phyloP scores from a whole-genome alignment of 1,284 basidiomycete species.

The Cryptococcus sp. region DNA sequence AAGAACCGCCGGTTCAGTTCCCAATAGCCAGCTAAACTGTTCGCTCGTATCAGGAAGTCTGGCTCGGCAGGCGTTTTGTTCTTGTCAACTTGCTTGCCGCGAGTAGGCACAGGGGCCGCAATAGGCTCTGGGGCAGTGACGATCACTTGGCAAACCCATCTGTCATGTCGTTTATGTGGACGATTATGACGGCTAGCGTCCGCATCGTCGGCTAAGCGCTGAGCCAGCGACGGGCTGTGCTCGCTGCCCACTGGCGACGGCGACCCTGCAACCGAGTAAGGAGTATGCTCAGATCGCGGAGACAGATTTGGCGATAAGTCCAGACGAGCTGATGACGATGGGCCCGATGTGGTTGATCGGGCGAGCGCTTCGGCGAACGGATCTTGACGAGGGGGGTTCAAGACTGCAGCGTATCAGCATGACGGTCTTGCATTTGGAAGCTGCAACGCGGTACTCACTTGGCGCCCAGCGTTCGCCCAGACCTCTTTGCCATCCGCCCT shows the following conservation, averaged over 20 bases:
- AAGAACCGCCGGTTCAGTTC: slow-evolving; percentile 69
- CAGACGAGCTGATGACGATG: slow-evolving; percentile 18
- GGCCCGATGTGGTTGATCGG: slow-evolving; percentile 45
- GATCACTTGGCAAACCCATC: slow-evolving; percentile 46
- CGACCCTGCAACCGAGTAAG: background rate
- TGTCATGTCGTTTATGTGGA: background rate
- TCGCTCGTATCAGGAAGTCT: slow-evolving; percentile 69
- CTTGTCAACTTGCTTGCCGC: slow-evolving; percentile 22
- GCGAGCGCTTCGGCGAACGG: slow-evolving; percentile 49
- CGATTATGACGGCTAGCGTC: too few relatives aligned
- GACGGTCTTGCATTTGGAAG: background rate
- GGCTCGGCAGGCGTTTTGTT: slow-evolving; percentile 55
- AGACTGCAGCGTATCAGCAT: slow-evolving; percentile 27
- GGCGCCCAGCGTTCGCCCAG: slow-evolving; percentile 42
- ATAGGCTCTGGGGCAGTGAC: slow-evolving; percentile 21
- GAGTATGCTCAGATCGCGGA: slow-evolving; percentile 21
- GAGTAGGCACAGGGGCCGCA: slow-evolving; percentile 11
- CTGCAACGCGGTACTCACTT: slow-evolving; percentile 31
- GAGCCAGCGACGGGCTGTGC: too few relatives aligned
- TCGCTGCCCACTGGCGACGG: too few relatives aligned
- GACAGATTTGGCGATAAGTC: slow-evolving; percentile 17
- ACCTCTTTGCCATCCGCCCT: slow-evolving; percentile 65
- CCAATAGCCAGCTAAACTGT: slow-evolving; percentile 77
- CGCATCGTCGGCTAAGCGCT: too few relatives aligned
- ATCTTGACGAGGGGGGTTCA: slow-evolving; percentile 46